A percentile compares a stretch with the other conserved stretches of the same genome.
Conservation (phyloP, 495 filamentous ascomycete genomes). For the Hypomontagnella monticulosa region DNA sequence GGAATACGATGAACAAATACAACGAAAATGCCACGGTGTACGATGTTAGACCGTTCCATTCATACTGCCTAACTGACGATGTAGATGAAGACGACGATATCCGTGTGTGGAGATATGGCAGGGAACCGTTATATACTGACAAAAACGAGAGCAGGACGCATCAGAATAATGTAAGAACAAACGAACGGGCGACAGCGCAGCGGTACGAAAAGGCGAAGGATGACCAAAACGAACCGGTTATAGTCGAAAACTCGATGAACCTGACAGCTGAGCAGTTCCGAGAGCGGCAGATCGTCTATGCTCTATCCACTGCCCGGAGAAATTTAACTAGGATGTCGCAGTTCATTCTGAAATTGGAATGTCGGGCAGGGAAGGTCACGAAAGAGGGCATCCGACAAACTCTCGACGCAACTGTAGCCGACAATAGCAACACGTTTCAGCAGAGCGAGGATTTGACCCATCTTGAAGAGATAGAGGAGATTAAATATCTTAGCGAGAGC, state of each 20-base stretch:
- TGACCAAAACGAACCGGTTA: not conserved
- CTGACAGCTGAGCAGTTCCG: conserved; percentile 24
- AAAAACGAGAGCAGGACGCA: conserved; percentile 13
- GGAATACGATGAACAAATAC: conserved; percentile 8
- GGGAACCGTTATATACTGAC: conserved; percentile 17
- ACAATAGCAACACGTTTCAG: conserved; percentile 10
- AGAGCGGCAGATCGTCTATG: conserved; percentile 28
- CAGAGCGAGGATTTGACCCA: not conserved
- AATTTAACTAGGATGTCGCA: conserved; percentile 42
- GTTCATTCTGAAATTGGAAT: conserved; percentile 43
- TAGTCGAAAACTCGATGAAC: not conserved
- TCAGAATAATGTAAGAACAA: not conserved
- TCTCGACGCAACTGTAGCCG: conserved; percentile 39
- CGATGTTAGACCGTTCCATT: conserved; percentile 31
- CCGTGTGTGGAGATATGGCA: conserved; percentile 28
- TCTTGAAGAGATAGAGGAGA: conserved; percentile 31
- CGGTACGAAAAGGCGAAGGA: not conserved
- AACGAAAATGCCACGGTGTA: conserved; percentile 14
- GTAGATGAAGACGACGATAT: conserved; percentile 35
- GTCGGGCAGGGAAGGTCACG: conserved; percentile 39
- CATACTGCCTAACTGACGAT: conserved; percentile 30
- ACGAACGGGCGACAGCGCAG: not conserved
- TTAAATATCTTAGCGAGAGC: conserved; percentile 33
- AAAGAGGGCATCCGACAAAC: conserved; percentile 43
- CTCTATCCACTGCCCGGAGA: conserved; percentile 24